Evolutionary conservation across 352 stramenopile genomes (phyloP), one percentile per base, ranked within the genome.

Genomic region (Phytophthora pistaciae): DNA sequence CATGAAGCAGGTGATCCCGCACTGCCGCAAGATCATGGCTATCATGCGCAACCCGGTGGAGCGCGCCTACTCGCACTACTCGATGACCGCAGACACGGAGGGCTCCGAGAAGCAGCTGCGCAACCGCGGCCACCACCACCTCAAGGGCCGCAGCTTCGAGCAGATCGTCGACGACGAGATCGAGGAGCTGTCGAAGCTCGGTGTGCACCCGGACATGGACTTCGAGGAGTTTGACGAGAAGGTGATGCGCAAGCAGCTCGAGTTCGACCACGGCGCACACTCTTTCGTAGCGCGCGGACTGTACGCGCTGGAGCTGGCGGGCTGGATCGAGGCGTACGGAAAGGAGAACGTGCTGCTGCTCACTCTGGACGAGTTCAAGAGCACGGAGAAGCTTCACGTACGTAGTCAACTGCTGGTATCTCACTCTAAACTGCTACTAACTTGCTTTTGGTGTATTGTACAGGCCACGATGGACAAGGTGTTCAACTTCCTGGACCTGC

Each of bases 311-410:
- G 96, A 99, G 79, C 80, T 99, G 21, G 62, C 83, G 27, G 88
- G 88, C 7, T 99, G 98, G 98, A 82, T 99, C 1, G 66, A 90
- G 20, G 91, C 92, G 1, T 99, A 98, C 66, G 75, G 82, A 9
- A 75, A 73, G 20, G 81, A 98, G 40, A 93, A 97, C 53, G 95
- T 99, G 56, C 71, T 99, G 53, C 80, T 99, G 13, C 66, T 99
- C 14, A 96, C 89, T 54, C 79, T 99, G 38, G 97, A 99, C 60
- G 94, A 98, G 27, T 98, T 99, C 80, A 96, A 93, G 79, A 90
- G 73, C 5, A 68, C 76, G 0, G 66, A 91, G 3, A 79, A 80
- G 23, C 74, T 95, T 31, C 80, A 95, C 48, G 80, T 91, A 81
- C 62, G 77, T 84, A 56, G 29, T 9, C 9, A 58, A 21, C 14